A percentile compares a stretch with the other conserved stretches of the same genome.
Conservation (phyloP, 441 rosid species). For the Populus hybrid region DNA sequence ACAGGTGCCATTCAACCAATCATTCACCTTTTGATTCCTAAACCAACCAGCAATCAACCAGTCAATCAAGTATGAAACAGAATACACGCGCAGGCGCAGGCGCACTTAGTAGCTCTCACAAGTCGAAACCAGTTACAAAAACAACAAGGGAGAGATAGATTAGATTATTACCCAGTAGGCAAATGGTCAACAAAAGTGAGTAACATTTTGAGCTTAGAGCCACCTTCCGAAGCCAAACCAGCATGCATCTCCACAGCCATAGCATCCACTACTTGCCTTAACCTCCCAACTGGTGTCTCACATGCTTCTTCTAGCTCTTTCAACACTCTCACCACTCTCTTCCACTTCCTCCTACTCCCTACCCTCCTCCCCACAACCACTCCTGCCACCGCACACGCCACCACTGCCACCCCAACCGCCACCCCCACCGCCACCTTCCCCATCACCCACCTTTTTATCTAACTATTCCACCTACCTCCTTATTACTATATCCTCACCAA, state of each 20-base stretch:
- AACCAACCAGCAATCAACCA: not conserved
- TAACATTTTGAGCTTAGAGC: constrained; percentile 93
- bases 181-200: constrained; percentile 82
- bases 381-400: constrained; percentile 75
- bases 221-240: constrained; percentile 98
- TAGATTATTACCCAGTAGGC: constrained; percentile 61
- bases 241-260: constrained; percentile 98
- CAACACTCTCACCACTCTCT: constrained; percentile 54
- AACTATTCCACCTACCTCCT: not conserved
- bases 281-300: constrained; percentile 67
- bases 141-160: not conserved
- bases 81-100: not conserved
- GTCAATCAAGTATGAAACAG: not conserved
- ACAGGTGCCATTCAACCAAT: not conserved
- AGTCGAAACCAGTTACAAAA: not conserved
- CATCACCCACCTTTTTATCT: constrained; percentile 30
- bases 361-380: constrained; percentile 63
- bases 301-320: constrained; percentile 75
- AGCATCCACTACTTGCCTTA: constrained; percentile 83
- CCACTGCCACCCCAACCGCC: constrained; percentile 65
- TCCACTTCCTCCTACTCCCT: constrained; percentile 69
- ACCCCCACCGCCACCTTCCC: constrained; percentile 58
- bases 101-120: not conserved
- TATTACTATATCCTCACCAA: constrained; percentile 15
- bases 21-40: constrained; percentile 3